Evolutionary conservation across 768 basidiomycete species (phyloP).

Genomic region (Leucosporidium scottii): DNA sequence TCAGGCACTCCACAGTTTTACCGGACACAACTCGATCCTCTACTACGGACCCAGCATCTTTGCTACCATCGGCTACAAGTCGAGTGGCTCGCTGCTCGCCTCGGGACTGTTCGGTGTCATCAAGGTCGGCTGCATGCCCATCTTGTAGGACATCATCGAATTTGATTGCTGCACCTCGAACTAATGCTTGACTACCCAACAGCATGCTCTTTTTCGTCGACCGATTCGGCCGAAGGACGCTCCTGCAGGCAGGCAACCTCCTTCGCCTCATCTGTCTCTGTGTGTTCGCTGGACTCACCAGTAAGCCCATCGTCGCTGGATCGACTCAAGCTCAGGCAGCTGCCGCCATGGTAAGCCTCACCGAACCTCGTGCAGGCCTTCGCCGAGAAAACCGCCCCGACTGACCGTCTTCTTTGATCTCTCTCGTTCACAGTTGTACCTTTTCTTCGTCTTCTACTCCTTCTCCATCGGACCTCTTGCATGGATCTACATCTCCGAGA

Average conservation of each 20-base stretch:
- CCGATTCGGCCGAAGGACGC: not conserved
- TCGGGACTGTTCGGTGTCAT: not conserved
- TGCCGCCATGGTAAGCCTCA: not conserved
- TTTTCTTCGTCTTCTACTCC: not conserved
- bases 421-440: not conserved
- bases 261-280: not conserved
- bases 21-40: not conserved
- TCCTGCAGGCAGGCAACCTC: not conserved
- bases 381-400: no score
- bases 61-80: not conserved
- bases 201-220: not conserved
- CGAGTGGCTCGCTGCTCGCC: not conserved
- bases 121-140: not conserved
- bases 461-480: not conserved
- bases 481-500: conserved; percentile 1
- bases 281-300: not conserved
- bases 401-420: not conserved
- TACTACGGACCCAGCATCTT: conserved; percentile 1
- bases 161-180: not conserved
- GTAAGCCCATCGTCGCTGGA: not conserved
- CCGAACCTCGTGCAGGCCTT: not conserved
- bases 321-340: not conserved
- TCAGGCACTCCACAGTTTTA: not conserved
- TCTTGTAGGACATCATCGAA: not conserved
- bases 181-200: not conserved